Conservation (phyloP, 192 early-diverging fungal genomes). For the Podila horticola region DNA sequence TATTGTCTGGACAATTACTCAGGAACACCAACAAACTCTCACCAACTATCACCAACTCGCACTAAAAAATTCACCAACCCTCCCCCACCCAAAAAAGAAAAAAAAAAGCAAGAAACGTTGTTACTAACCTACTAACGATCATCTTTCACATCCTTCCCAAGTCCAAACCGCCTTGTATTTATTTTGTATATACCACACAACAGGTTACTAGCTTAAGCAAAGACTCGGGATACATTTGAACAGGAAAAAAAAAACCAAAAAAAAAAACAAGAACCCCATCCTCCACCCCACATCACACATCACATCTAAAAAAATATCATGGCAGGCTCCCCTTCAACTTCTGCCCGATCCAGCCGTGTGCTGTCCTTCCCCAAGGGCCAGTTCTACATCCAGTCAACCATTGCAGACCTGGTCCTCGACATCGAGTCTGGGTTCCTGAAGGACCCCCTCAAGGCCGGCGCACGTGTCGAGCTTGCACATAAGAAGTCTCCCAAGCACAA, state of each 20-base stretch:
- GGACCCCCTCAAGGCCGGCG: conserved; percentile 46
- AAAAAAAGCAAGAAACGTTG: background rate
- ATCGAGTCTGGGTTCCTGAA: conserved; percentile 46
- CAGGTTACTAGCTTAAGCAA: conserved; percentile 1
- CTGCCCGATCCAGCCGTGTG: conserved; percentile 32
- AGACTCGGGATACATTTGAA: conserved; percentile 12
- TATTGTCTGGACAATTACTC: background rate
- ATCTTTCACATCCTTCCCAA: background rate
- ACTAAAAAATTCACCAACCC: background rate
- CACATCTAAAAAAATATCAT: conserved; percentile 21
- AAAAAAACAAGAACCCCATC: conserved; percentile 17
- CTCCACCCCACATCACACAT: conserved; percentile 7
- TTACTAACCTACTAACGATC: background rate
- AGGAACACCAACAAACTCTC: background rate
- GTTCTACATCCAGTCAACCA: conserved; percentile 42
- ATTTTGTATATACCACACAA: conserved; percentile 8
- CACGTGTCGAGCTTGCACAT: conserved; percentile 36
- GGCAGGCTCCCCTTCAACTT: conserved; percentile 24
- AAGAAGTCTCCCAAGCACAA: conserved; percentile 36
- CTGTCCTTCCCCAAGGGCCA: conserved; percentile 38
- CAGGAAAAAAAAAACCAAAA: conserved; percentile 28
- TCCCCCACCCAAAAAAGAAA: background rate
- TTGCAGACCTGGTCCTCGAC: conserved; percentile 46
- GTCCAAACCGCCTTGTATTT: conserved; percentile 6
- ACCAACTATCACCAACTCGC: background rate